Evolutionary conservation across 768 basidiomycete genomes (phyloP).

Genomic region (Crepidotus variabilis): DNA sequence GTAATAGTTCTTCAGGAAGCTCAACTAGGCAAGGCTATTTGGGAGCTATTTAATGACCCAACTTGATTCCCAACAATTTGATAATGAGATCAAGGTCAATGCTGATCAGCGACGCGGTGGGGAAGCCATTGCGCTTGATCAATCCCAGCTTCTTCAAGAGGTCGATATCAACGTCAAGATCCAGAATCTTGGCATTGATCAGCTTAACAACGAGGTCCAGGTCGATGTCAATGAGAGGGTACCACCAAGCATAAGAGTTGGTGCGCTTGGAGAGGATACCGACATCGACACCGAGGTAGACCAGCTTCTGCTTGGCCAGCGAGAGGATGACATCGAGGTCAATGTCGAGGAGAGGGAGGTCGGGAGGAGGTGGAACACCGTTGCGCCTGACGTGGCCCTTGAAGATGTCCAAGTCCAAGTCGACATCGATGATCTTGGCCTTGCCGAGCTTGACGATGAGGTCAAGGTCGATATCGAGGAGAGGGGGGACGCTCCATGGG

Average conservation of each 20-base stretch:
- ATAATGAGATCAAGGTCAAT: neutral
- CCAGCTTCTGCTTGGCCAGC: neutral
- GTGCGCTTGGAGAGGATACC: neutral
- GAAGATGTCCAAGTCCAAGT: too few species aligned
- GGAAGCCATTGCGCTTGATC: neutral
- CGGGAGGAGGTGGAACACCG: neutral
- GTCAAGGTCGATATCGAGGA: too few species aligned
- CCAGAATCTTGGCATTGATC: neutral
- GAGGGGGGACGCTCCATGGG: too few species aligned
- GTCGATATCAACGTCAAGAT: neutral
- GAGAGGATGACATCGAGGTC: neutral
- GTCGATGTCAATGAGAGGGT: neutral
- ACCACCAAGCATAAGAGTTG: neutral
- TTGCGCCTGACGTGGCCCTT: too few species aligned
- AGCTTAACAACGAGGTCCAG: neutral
- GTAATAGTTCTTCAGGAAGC: too few species aligned
- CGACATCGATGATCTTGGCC: too few species aligned
- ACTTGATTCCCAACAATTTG: neutral
- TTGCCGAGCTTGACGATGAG: too few species aligned
- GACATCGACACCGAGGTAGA: neutral
- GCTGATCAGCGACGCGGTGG: neutral
- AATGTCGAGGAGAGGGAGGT: neutral
- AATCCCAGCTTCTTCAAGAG: neutral
- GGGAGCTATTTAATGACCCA: neutral
- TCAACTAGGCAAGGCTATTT: too few species aligned